Percentiles rank a stretch among this genome's conserved stretches.
Evolutionary conservation across 1,139 yeast genomes (phyloP).

Genomic region (Suhomyces yuchorum): DNA sequence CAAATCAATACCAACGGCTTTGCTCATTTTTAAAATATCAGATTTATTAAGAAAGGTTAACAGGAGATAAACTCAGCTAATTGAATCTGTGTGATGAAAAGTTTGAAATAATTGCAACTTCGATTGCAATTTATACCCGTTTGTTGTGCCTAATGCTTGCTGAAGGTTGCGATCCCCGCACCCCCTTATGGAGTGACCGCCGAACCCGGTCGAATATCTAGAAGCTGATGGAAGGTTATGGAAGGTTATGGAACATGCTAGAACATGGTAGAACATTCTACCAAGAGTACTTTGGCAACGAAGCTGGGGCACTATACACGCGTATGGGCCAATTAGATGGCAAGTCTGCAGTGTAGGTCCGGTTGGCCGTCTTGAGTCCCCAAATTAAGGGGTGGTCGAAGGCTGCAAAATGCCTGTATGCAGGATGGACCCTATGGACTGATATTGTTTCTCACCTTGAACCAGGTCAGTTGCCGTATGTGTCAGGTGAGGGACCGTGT

Average conservation of each 20-base stretch:
- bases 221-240: not conserved
- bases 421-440: not conserved
- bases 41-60: not conserved
- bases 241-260: not conserved
- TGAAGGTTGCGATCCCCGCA: slow-evolving; percentile 15
- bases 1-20: slow-evolving; percentile 31
- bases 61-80: not conserved
- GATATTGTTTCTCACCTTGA: not conserved
- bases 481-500: not conserved
- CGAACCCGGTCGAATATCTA: slow-evolving; percentile 4
- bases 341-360: not conserved
- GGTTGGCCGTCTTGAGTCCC: not conserved
- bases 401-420: slow-evolving; percentile 6
- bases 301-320: not conserved
- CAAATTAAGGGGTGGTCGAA: slow-evolving; percentile 5
- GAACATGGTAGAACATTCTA: not conserved
- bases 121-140: slow-evolving; percentile 10
- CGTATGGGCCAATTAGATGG: not conserved
- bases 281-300: not conserved
- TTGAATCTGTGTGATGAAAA: slow-evolving; percentile 1
- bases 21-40: slow-evolving; percentile 16
- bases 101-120: not conserved
- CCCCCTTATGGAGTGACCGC: slow-evolving; percentile 12
- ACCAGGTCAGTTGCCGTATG: not conserved
- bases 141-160: slow-evolving; percentile 6